Evolutionary conservation across 2,329 filamentous ascomycete species (phyloP).

Genomic region (Beauveria sp.): DNA sequence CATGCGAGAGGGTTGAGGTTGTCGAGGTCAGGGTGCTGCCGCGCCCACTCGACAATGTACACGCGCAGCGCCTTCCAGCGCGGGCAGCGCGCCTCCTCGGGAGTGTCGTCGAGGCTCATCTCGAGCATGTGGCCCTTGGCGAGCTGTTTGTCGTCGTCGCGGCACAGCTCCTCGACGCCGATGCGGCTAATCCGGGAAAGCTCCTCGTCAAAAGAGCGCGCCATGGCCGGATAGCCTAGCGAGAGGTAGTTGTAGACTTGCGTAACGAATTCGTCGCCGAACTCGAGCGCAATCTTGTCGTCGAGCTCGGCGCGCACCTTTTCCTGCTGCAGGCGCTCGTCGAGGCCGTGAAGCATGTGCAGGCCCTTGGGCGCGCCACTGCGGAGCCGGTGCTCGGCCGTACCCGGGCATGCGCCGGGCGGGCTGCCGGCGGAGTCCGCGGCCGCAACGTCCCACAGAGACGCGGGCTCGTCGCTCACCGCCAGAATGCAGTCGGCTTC

Average conservation of each 20-base stretch:
- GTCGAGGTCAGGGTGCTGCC: constrained; percentile 72
- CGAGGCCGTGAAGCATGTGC: constrained; percentile 43
- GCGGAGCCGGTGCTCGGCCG: constrained; percentile 21
- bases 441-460: constrained; percentile 19
- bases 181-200: constrained; percentile 73
- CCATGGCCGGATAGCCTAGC: constrained; percentile 81
- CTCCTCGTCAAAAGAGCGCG: constrained; percentile 76
- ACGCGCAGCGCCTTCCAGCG: constrained; percentile 77
- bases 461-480: constrained; percentile 34
- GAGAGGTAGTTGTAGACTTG: constrained; percentile 97
- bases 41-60: constrained; percentile 85
- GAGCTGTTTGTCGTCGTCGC: constrained; percentile 55
- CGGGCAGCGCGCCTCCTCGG: constrained; percentile 48
- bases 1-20: constrained; percentile 53
- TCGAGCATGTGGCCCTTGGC: constrained; percentile 67
- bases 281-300: constrained; percentile 56
- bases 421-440: constrained; percentile 10
- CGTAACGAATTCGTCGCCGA: constrained; percentile 77
- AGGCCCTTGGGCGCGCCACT: constrained; percentile 33
- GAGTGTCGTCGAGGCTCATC: constrained; percentile 36
- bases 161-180: constrained; percentile 57
- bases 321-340: constrained; percentile 42
- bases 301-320: constrained; percentile 43
- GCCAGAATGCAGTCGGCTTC: constrained; percentile 29
- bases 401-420: constrained; percentile 1